Base-by-base conservation (phyloP, 805 yeast genomes). In the Pichia scutulata region DNA sequence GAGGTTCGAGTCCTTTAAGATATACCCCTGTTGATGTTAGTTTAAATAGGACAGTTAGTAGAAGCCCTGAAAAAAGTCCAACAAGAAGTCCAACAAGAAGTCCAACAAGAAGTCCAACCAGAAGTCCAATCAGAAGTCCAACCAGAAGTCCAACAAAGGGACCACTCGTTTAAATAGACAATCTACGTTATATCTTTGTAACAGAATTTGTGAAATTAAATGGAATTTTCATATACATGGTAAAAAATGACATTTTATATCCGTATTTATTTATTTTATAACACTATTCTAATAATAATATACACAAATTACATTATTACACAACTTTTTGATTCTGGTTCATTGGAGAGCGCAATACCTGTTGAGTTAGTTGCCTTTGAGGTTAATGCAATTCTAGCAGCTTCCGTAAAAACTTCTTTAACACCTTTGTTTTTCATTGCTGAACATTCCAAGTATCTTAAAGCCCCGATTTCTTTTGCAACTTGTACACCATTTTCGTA, bases 331-430 rank as follows among this genome's bases (percentile, higher is more conserved):
- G 40, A 10, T 19, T 39, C 40, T 39, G 40, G 18, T 19, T 39
- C 13, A 24, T 21, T 22, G 18, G 7, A 26, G 28, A 39, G 77
- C 54, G 71, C 70, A 46, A 80, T 81, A 49, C 47, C 46, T 7
- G 42, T 43, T 9, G 43, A 16, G 22, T 23, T 45, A 12, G 47
- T 26, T 7, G 50, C 70, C 45, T 80, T 81, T 48, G 43, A 37
- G 18, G 86, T 84, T 58, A 92, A 75, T 2, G 97, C 98, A 62
- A 96, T 90, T 66, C 99, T 82, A 8, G 98, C 97, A 42, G 98
- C 99, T 70, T 93, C 99, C 0, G 97, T 89, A 66, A 93, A 93
- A 10, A 97, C 98, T 71, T 93, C 99, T 63, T 95, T 93, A n/a
- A 93, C 99, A 57, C 99, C 99, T 63, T 95, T 80, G 68, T 90